Conservation (phyloP, 495 filamentous ascomycete species). For the Penicillium canescens region DNA sequence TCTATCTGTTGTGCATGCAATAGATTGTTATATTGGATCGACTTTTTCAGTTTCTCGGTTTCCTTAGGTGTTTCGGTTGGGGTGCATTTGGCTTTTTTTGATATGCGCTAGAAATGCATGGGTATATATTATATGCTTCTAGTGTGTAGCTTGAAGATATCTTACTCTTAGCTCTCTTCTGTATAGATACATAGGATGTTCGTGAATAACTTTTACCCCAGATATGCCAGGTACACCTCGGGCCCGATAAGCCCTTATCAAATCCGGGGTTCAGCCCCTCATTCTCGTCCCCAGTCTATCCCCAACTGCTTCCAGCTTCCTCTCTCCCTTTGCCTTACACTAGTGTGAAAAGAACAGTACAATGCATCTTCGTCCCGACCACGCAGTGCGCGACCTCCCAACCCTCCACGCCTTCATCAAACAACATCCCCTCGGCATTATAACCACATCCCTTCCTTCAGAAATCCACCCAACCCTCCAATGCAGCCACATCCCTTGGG, state of each 20-base stretch:
- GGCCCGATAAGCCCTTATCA: constrained; percentile 4
- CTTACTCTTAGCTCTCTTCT: neutral
- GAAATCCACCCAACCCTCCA: constrained; percentile 39
- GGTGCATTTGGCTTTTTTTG: too few relatives aligned
- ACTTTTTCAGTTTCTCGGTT: neutral
- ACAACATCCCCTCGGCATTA: constrained; percentile 47
- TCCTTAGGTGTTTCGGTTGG: neutral
- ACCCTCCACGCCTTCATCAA: constrained; percentile 47
- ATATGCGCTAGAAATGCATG: neutral
- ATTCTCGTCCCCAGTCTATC: neutral
- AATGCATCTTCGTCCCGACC: constrained; percentile 51
- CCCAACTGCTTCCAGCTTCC: too few relatives aligned
- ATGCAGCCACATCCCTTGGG: constrained; percentile 51
- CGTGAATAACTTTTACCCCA: neutral
- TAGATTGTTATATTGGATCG: constrained; percentile 6
- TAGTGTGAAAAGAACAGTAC: neutral
- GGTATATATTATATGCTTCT: neutral
- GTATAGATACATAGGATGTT: too few relatives aligned
- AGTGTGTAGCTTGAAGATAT: too few relatives aligned
- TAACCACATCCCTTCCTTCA: constrained; percentile 51
- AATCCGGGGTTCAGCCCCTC: constrained; percentile 8
- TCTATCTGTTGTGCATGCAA: constrained; percentile 7
- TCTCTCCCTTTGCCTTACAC: too few relatives aligned
- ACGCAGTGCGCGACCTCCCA: constrained; percentile 39
- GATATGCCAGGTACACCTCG: neutral